phyloP scores from a whole-genome alignment of 2,329 filamentous ascomycete species.

The Aspergillus novofumigatus region DNA sequence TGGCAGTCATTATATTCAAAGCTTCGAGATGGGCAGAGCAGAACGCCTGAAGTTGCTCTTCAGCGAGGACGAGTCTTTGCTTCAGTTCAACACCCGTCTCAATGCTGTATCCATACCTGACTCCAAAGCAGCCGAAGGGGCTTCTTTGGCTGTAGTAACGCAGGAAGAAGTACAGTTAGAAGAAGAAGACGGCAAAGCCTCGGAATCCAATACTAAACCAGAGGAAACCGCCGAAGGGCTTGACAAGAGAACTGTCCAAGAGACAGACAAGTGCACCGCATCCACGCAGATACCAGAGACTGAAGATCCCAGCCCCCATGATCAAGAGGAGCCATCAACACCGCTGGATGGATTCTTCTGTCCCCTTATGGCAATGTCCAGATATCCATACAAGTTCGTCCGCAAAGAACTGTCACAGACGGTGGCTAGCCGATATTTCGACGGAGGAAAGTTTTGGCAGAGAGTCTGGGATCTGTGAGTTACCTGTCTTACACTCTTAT shows the following conservation, averaged over 20 bases:
- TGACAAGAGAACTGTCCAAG: neutral
- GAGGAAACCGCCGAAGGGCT: neutral
- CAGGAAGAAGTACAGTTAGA: neutral
- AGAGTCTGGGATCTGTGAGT: slow-evolving; percentile 74
- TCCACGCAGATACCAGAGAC: neutral
- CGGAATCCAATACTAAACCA: neutral
- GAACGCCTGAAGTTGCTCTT: slow-evolving; percentile 30
- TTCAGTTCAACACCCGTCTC: slow-evolving; percentile 19
- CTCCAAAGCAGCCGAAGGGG: neutral
- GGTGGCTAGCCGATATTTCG: slow-evolving; percentile 39
- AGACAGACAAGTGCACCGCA: neutral
- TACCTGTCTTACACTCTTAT: neutral
- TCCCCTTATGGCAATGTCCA: slow-evolving; percentile 35
- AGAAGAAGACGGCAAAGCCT: neutral
- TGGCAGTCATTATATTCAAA: neutral
- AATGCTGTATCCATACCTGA: slow-evolving; percentile 1
- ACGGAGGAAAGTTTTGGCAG: slow-evolving; percentile 44
- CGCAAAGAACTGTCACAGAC: slow-evolving; percentile 25
- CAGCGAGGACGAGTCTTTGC: slow-evolving; percentile 19
- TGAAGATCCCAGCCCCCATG: neutral
- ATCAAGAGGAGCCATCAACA: neutral
- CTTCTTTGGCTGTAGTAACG: neutral
- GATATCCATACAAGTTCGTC: slow-evolving; percentile 43
- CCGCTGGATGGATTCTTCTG: slow-evolving; percentile 32
- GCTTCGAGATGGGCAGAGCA: slow-evolving; percentile 18